Conservation (phyloP, 495 filamentous ascomycete species). For the Penicillium daleae region DNA sequence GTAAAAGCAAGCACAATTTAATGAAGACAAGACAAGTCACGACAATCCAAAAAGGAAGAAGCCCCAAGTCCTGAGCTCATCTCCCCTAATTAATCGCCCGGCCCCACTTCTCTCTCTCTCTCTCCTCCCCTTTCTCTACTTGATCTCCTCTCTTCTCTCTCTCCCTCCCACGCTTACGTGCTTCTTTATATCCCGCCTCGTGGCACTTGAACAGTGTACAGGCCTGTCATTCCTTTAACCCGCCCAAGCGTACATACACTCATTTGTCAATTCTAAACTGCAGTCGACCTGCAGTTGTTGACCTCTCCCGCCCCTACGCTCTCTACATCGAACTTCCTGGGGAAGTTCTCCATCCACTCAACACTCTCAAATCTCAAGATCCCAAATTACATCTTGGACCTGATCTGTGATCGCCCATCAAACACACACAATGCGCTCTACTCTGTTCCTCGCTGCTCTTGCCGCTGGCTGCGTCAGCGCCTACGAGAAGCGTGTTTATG, state of each 20-base stretch:
- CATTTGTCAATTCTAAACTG: slow-evolving; percentile 24
- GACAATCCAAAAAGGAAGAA: not conserved
- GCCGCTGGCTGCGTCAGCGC: slow-evolving; percentile 65
- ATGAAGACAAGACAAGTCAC: slow-evolving; percentile 5
- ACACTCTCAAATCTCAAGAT: not conserved
- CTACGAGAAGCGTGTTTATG: slow-evolving; percentile 55
- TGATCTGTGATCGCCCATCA: slow-evolving; percentile 34
- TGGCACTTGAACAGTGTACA: slow-evolving; percentile 36
- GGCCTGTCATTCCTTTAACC: slow-evolving; percentile 48
- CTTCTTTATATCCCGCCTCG: slow-evolving; percentile 22
- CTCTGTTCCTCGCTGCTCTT: slow-evolving; percentile 62
- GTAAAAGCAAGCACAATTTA: not conserved
- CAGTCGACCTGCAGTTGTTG: slow-evolving; percentile 48
- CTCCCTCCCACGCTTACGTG: slow-evolving; percentile 23
- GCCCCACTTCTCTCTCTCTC: slow-evolving; percentile 24
- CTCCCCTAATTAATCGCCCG: slow-evolving; percentile 16
- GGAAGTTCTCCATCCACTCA: slow-evolving; percentile 33
- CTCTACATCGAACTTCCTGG: slow-evolving; percentile 41
- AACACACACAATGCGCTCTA: slow-evolving; percentile 67
- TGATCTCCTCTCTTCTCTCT: slow-evolving; percentile 28
- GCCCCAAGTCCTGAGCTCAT: slow-evolving; percentile 4
- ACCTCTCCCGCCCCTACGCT: slow-evolving; percentile 6
- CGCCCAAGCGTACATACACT: slow-evolving; percentile 29
- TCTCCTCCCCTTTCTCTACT: slow-evolving; percentile 28
- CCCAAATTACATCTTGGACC: slow-evolving; percentile 8